Conservation (phyloP, 106 monocot species). For the Amphibolis antarctica region DNA sequence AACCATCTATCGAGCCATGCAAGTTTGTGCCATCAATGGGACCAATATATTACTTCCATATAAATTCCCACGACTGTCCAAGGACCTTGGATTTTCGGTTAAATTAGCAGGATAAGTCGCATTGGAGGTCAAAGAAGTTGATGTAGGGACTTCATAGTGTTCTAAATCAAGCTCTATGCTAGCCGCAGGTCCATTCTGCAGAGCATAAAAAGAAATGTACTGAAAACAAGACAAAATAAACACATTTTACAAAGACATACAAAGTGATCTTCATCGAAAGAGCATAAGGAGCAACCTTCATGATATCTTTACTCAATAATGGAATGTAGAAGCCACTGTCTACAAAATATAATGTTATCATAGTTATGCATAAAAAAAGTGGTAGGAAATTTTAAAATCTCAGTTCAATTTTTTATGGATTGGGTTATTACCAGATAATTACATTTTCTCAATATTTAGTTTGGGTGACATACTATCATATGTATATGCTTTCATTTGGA, state of each 20-base stretch:
- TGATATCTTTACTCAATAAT: too few species aligned
- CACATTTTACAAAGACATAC: neutral
- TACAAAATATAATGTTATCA: too few species aligned
- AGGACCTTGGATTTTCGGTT: constrained; percentile 63
- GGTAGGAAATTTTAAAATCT: too few species aligned
- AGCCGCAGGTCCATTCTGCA: constrained; percentile 55
- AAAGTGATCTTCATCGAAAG: neutral
- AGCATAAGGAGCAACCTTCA: too few species aligned
- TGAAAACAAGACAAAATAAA: neutral
- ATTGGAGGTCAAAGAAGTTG: constrained; percentile 31
- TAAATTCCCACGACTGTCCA: constrained; percentile 12
- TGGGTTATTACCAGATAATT: too few species aligned
- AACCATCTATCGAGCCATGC: constrained; percentile 13
- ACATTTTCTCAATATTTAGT: too few species aligned
- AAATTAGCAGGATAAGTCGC: constrained; percentile 68
- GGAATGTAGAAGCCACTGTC: too few species aligned
- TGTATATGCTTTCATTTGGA: too few species aligned
- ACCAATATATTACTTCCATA: constrained; percentile 30
- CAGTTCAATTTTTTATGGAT: too few species aligned
- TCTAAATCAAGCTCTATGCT: constrained; percentile 91
- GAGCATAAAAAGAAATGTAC: neutral
- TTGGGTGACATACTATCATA: too few species aligned
- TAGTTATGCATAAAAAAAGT: too few species aligned
- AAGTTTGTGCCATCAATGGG: constrained; percentile 18
- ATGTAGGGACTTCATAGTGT: constrained; percentile 80